Base-by-base conservation (phyloP, 2,329 filamentous ascomycete species). In the Ophiocordyceps australis region DNA sequence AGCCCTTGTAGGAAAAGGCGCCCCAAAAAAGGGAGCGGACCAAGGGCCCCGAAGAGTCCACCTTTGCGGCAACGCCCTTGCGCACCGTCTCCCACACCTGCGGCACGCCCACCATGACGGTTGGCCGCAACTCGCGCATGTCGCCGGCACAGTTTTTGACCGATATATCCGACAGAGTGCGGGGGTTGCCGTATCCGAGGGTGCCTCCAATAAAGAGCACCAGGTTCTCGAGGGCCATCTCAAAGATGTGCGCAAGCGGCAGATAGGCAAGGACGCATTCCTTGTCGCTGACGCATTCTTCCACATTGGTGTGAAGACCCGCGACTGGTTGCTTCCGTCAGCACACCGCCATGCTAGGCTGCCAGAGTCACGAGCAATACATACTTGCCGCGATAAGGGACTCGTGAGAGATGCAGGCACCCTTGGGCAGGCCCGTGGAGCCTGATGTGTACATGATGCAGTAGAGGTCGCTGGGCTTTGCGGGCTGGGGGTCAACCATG, bases 11-110 rank as follows among this genome's bases (percentile, higher is more conserved):
- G 39, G 53, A 56, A 38, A 66, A 59, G 14, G 70, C 69, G 19
- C 59, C 59, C 69, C 68, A 74, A 62, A 98, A 98, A 33, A 95
- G 54, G 40, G 74, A 73, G 52, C 63, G 74, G 30, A 75, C 64
- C 22, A 95, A 30, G n/a, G 64, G 50, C 41, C 73, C 74, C 33
- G 76, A 66, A 30, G 65, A 57, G 44, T 79, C 75, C 32, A 95
- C 74, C 51, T 83, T 82, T 40, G 59, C 55, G 35, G 86, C 59
- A 41, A 98, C 79, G 28, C 89, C 89, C 62, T 98, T 98, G 61
- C 83, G 86, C 41, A 98, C 77, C 2, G 81, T 85, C 55, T 98
- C 89, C 85, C 86, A 98, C 17, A 98, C 77, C 30, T 91, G 85
- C 2, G 89, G 89, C 4, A 98, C 89, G 48, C 89, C 89, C 20